Evolutionary conservation across 2,329 filamentous ascomycete genomes (phyloP).

Genomic region (Rachicladosporium sp.): DNA sequence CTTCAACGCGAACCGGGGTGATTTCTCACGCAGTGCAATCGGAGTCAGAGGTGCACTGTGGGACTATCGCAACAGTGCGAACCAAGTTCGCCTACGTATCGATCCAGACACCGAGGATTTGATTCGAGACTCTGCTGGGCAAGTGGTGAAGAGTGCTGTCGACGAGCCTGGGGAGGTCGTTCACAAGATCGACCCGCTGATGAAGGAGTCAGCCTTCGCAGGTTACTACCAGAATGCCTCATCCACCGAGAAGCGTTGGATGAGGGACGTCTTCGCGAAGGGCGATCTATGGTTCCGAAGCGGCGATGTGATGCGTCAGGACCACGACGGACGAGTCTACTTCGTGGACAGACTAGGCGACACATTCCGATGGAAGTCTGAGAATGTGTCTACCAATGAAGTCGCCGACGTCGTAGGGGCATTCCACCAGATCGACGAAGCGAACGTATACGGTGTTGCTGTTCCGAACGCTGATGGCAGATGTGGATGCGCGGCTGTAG

Average conservation of each 20-base stretch:
- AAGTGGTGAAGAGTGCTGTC: slow-evolving; percentile 47
- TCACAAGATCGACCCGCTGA: slow-evolving; percentile 50
- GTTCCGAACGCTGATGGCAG: slow-evolving; percentile 72
- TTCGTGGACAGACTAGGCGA: slow-evolving; percentile 74
- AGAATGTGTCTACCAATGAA: slow-evolving; percentile 40
- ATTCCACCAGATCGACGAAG: slow-evolving; percentile 56
- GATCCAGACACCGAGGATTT: slow-evolving; percentile 59
- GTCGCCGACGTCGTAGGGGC: slow-evolving; percentile 60
- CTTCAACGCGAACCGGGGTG: slow-evolving; percentile 17
- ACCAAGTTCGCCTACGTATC: slow-evolving; percentile 49
- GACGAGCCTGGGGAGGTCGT: slow-evolving; percentile 66
- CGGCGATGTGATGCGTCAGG: slow-evolving; percentile 63
- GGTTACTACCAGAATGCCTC: slow-evolving; percentile 66
- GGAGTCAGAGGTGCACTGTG: slow-evolving; percentile 15
- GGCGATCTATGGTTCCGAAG: slow-evolving; percentile 77
- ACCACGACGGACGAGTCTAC: slow-evolving; percentile 57
- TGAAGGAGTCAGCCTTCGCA: slow-evolving; percentile 56
- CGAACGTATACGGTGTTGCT: slow-evolving; percentile 74
- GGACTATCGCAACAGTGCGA: slow-evolving; percentile 11
- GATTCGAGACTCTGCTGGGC: slow-evolving; percentile 50
- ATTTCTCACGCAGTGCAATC: slow-evolving; percentile 16
- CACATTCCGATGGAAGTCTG: slow-evolving; percentile 66
- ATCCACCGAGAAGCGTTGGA: slow-evolving; percentile 60
- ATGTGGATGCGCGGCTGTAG: slow-evolving; percentile 65
- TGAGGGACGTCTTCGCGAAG: slow-evolving; percentile 57